Base-by-base conservation (phyloP, 306 rosid species). In the Purshia tridentata region DNA sequence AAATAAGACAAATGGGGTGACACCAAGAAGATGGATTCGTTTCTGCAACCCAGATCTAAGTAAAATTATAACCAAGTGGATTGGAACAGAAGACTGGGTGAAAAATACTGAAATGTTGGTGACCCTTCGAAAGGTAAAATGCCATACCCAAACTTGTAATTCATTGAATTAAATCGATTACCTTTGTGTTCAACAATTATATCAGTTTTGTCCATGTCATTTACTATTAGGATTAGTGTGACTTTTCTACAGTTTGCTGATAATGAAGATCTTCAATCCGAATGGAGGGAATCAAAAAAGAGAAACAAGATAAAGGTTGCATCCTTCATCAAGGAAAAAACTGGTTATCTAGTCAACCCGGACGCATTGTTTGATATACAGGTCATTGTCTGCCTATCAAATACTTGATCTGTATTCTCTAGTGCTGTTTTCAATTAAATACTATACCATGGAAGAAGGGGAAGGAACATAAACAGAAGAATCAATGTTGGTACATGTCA, bases 1-100 rank as follows among this genome's bases (percentile, higher is more conserved):
- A 82, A 94, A 94, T 81, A 94, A 94, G 82, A 94, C 99, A 78
- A 94, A 94, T 82, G 99, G 99, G 39, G 99, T 94, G 72, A 94
- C 99, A 44, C 97, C 99, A 22, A 85, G 99, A 86, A 88, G 99
- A 82, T 94, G 99, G 99, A 89, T 94, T 81, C 85, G 86, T 78
- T 94, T 91, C 79, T 91, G 99, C 73, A 94, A 94, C 83, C 97
- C 95, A 68, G 85, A 71, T 57, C 79, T 94, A 86, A 86, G 99
- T 83, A 80, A 83, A 62, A 83, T 94, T 63, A 80, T 94, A 78
- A 84, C 90, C 14, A 72, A 84, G 74, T 85, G 96, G 92, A 83
- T 86, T 85, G 91, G 92, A 67, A 84, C 97, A 18, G 96, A 94
- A 63, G 97, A 89, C 54, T 94, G 99, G 99, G 88, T 94, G 84